Base-by-base conservation (phyloP, 441 rosid genomes). In the Erodium chrysanthum region DNA sequence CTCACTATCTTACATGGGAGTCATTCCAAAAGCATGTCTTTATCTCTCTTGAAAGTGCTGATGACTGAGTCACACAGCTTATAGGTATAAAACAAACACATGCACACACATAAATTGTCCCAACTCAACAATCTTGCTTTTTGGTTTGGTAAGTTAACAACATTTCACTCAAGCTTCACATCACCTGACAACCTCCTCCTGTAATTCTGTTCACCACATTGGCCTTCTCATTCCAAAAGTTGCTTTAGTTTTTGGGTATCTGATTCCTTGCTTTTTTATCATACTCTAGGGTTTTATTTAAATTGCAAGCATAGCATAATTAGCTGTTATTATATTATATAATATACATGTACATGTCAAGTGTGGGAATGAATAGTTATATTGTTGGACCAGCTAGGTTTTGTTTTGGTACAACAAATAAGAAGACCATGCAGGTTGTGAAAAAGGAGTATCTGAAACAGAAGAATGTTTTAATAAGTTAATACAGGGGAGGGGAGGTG, bases 1-100 rank as follows among this genome's bases (percentile, higher is more conserved):
- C 63, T 59, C 63, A 59, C 63, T 59, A 59, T 23, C 54, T 46
- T 25, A 52, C 65, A 46, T 61, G 71, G 75, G 71, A 69, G 63
- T 59, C 80, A 73, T 77, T 68, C 62, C 65, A 66, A 76, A 76
- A 76, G 68, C 78, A 75, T 71, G 76, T 80, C 52, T 56, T 27
- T 9, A 27, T 56, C 61, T 56, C 25, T 59, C 63, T 59, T 22
- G 15, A 59, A 23, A 59, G 63, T 59, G 7, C 23, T 54, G 11
- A 54, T 59, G 63, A 56, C 31, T 59, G 7, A 59, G 27, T 56
- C 31, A 10, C 63, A 59, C 61, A 56, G 61, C 61, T 18, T 22
- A 56, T 11, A 18, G 59, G 22, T 18, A 56, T 21, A 56, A 56
- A 56, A 17, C 18, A 37, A 27, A 14, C 46, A 2, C 66, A 40